Base-by-base conservation (phyloP, 1,284 basidiomycete species). In the Termitomyces sp. region DNA sequence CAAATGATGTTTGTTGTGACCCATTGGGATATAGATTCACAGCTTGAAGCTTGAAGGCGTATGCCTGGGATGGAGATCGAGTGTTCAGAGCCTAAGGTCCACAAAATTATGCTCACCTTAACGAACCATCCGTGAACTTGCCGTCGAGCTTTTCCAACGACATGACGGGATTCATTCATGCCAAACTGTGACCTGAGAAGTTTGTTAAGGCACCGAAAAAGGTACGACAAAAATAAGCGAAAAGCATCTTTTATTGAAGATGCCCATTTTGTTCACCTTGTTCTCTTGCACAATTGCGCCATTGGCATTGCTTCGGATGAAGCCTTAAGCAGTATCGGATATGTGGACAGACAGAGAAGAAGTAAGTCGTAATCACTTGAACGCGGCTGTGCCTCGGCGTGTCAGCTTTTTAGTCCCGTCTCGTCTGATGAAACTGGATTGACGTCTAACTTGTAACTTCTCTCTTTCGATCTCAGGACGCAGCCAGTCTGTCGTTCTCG, bases 351-450 rank as follows among this genome's bases (percentile, higher is more conserved):
- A 43, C 45, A 52, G 43, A 50, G 59, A 59, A 49, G 50, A 59
- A 58, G 62, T 61, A 40, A 58, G 62, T 40, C 41, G 40, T 49
- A 31, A 51, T 54, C 52, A 57, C 34, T 26, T 33, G 31, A 33
- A 30, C 21, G 53, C 53, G 58, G 62, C 61, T 54, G 57, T 61
- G 57, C 41, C 43, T 56, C 52, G 61, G 53, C 52, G 52, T 50
- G 53, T 33, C 52, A 53, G 53, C 47, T 53, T 61, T 58, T 59
- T 61, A 56, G 59, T 57, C 58, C 62, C 58, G 59, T 51, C 54
- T 52, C 47, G 43, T 53, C 55, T 61, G 59, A 56, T 56, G 55
- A 28, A 44, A 28, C 39, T 19, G 36, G 31, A 44, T 58, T 62
- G 56, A 61, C 57, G 58, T 58, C 57, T 60, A 33, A 61, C 59